phyloP scores from a whole-genome alignment of 2,329 filamentous ascomycete genomes.

The Neofusicoccum kwambonambiense region DNA sequence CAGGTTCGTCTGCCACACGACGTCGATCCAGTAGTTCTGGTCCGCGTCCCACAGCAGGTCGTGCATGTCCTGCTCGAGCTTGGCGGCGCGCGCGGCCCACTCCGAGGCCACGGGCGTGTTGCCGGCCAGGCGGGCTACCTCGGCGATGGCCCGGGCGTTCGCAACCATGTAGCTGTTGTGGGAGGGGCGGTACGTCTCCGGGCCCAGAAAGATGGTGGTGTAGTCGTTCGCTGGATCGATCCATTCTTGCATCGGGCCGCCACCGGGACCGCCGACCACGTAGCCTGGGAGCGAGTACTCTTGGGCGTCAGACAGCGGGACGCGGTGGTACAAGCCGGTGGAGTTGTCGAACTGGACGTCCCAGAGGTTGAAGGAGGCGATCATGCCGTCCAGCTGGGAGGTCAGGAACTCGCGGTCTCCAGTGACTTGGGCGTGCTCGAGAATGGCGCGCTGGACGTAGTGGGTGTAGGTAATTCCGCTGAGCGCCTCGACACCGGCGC shows the following conservation, averaged over 20 bases:
- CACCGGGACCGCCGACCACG: constrained; percentile 28
- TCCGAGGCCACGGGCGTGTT: constrained; percentile 29
- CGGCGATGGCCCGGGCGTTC: constrained; percentile 41
- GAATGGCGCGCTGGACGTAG: constrained; percentile 38
- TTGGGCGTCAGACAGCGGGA: constrained; percentile 46
- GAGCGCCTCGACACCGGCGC: constrained; percentile 38
- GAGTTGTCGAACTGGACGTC: constrained; percentile 35
- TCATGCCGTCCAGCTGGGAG: constrained; percentile 43
- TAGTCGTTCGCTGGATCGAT: constrained; percentile 29
- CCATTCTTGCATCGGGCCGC: constrained; percentile 25
- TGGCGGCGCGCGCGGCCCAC: constrained; percentile 35
- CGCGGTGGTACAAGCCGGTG: constrained; percentile 44
- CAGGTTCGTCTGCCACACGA: constrained; percentile 39
- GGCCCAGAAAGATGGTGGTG: constrained; percentile 37
- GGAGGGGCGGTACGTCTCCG: constrained; percentile 37
- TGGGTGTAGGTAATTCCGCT: constrained; percentile 35
- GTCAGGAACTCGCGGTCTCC: constrained; percentile 39
- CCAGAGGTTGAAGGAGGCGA: constrained; percentile 42
- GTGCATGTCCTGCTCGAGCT: constrained; percentile 37
- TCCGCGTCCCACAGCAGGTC: constrained; percentile 39
- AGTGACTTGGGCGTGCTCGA: constrained; percentile 39
- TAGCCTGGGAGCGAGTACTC: constrained; percentile 44
- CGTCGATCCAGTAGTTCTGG: constrained; percentile 42
- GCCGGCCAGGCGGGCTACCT: constrained; percentile 37
- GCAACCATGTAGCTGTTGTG: constrained; percentile 48